Percentiles rank a stretch among this genome's conserved stretches.
Conservation (phyloP, 23 red algal species). For the Pyropia haitanensis region DNA sequence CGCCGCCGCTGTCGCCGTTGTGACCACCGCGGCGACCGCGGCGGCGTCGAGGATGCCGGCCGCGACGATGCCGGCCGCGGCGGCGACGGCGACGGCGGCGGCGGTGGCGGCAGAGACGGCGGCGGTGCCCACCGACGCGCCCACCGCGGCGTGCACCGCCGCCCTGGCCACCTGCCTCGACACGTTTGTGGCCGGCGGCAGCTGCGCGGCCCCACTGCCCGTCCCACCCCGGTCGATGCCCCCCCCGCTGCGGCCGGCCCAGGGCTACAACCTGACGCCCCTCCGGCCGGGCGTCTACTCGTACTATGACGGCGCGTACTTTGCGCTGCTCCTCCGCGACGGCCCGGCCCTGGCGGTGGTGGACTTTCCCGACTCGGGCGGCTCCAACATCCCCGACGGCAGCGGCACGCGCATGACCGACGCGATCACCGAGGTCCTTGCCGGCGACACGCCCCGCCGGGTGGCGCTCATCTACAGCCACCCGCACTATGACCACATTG, state of each 20-base stretch:
- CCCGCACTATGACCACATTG: constrained; percentile 33
- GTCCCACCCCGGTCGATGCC: too few relatives aligned
- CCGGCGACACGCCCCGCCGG: not conserved
- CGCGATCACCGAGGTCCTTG: constrained; percentile 3
- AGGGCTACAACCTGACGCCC: constrained; percentile 18
- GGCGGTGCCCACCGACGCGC: too few relatives aligned
- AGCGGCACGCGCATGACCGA: not conserved
- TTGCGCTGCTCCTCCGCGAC: constrained; percentile 14
- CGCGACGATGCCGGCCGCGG: too few relatives aligned
- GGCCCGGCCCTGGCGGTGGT: constrained; percentile 9
- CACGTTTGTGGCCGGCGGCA: too few relatives aligned
- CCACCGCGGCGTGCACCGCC: too few relatives aligned
- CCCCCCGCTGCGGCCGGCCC: not conserved
- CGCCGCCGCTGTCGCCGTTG: too few relatives aligned
- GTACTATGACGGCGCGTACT: constrained; percentile 26
- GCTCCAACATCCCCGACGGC: constrained; percentile 5
- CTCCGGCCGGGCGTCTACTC: constrained; percentile 26
- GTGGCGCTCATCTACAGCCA: constrained; percentile 27
- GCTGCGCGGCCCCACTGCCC: too few relatives aligned
- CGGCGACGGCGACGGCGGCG: too few relatives aligned
- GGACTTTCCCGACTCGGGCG: constrained; percentile 21
- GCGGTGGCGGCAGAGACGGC: too few relatives aligned
- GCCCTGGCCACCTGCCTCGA: too few relatives aligned
- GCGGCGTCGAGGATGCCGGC: too few relatives aligned
- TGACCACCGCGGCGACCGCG: too few relatives aligned